Evolutionary conservation across 331 rosid genomes (phyloP), one percentile per base, ranked within the genome.

Genomic region (Malus hybrid): DNA sequence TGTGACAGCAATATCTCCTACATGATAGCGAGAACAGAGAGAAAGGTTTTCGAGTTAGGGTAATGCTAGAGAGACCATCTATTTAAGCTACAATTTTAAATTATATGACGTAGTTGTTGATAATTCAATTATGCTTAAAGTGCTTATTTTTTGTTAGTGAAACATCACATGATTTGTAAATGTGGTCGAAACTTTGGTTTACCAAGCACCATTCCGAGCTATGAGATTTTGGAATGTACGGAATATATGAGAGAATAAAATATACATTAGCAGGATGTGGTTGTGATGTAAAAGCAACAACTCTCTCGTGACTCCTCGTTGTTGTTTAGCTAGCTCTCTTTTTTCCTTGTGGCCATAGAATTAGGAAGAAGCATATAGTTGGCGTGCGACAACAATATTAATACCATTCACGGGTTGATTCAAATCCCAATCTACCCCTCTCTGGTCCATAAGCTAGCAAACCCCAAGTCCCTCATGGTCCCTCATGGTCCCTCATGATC

Each of bases 261-360:
- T 72, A 30, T 48, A 63, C 20, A 52, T 52, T 18, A 52, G 57
- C 57, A 48, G 58, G 70, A 29, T 73, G 74, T 78, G 77, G 32
- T 16, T 46, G 57, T 62, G 79, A 72, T 72, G 81, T 71, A 64
- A 91, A 81, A 81, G 84, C 75, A 81, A 86, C n/a, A 22, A 36
- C 5, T 60, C 7, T 65, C 85, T 36, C 92, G 97, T 89, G 97
- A 92, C 88, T 92, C 88, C 88, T 53, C 67, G 15, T 89, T 86
- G 92, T 89, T 86, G 78, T 82, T 78, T 91, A 77, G 88, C 89
- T 63, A 76, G 53, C 30, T 26, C 65, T 32, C 36, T 30, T 2
- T 63, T 63, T 13, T 6, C 39, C 73, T 52, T 63, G 85, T 83
- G 94, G 88, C 84, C 89, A 76, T 68, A 60, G 79, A 82, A 82